Evolutionary conservation across 768 basidiomycete genomes (phyloP).

Genomic region (Amanita phalloides): DNA sequence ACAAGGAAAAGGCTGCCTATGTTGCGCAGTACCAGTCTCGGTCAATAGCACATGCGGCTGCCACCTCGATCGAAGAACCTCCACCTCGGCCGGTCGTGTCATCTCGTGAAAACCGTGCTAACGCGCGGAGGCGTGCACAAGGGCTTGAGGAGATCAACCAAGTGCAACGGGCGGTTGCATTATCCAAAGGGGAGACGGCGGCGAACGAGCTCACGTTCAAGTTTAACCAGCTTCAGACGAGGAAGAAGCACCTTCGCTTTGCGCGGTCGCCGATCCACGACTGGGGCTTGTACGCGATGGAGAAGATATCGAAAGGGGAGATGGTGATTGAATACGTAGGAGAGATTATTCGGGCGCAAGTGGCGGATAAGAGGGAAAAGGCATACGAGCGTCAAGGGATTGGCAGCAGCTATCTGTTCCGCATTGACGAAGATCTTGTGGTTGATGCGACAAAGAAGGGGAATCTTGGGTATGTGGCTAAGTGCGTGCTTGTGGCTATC

Average conservation of each 20-base stretch:
- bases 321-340: constrained; percentile 99
- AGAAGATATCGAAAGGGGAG: constrained; percentile 85
- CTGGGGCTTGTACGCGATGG: constrained; percentile 98
- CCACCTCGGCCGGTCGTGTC: constrained; percentile 52
- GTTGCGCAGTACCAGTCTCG: constrained; percentile 81
- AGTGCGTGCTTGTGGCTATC: constrained; percentile 5
- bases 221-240: constrained; percentile 95
- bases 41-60: constrained; percentile 29
- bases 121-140: constrained; percentile 81
- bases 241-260: constrained; percentile 97
- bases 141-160: constrained; percentile 94
- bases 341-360: constrained; percentile 89
- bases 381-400: constrained; percentile 95
- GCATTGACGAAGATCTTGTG: constrained; percentile 95
- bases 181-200: constrained; percentile 66
- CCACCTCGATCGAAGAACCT: constrained; percentile 35
- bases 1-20: constrained; percentile 84
- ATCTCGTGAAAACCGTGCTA: constrained; percentile 85
- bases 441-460: constrained; percentile 99
- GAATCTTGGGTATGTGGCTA: constrained; percentile 77
- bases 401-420: constrained; percentile 94
- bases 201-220: constrained; percentile 75
- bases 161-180: constrained; percentile 67
- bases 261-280: constrained; percentile 94
- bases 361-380: constrained; percentile 96